These are phyloP conservation scores for Ascochyta pisi DNA, from an alignment of 2,329 filamentous ascomycete species.

Conservation along the genomic window DNA sequence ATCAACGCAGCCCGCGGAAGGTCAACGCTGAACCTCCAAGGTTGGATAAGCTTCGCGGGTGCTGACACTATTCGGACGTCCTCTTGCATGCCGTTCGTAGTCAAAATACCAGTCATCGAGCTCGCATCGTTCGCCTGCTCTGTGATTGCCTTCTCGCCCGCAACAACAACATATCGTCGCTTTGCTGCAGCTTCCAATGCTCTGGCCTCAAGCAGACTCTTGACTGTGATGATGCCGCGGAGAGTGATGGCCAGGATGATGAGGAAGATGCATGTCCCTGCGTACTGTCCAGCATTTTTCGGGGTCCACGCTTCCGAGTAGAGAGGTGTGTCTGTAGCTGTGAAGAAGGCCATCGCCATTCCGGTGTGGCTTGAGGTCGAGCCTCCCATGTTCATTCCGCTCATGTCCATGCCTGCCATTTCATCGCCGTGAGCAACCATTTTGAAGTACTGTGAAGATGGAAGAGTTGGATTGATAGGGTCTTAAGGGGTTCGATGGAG, in stretches of 20 bases:
- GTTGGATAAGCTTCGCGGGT: slow-evolving; percentile 61
- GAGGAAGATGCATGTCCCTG: slow-evolving; percentile 90
- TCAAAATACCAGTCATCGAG: slow-evolving; percentile 70
- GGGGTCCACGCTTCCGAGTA: slow-evolving; percentile 79
- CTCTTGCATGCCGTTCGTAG: slow-evolving; percentile 81
- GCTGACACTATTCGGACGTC: slow-evolving; percentile 75
- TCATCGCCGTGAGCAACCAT: slow-evolving; percentile 43
- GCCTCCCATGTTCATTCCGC: slow-evolving; percentile 27
- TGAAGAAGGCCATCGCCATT: slow-evolving; percentile 71
- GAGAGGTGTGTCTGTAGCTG: slow-evolving; percentile 66
- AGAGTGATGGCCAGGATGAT: slow-evolving; percentile 75
- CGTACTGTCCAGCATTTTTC: slow-evolving; percentile 72
- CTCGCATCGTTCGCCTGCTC: slow-evolving; percentile 63
- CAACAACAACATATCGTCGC: slow-evolving; percentile 78
- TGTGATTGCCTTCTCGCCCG: slow-evolving; percentile 66
- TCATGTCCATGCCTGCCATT: slow-evolving; percentile 27
- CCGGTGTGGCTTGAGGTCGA: slow-evolving; percentile 26
- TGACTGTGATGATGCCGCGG: slow-evolving; percentile 74
- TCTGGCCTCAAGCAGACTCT: slow-evolving; percentile 65
- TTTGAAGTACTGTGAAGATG: slow-evolving; percentile 3
- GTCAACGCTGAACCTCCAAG: slow-evolving; percentile 84
- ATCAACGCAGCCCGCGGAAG: slow-evolving; percentile 74
- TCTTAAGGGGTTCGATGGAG: neutral
- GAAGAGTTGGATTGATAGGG: neutral
- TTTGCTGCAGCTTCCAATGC: slow-evolving; percentile 77